Evolutionary conservation across 192 early-diverging fungal species (phyloP).

Genomic region (Backusella sp.): DNA sequence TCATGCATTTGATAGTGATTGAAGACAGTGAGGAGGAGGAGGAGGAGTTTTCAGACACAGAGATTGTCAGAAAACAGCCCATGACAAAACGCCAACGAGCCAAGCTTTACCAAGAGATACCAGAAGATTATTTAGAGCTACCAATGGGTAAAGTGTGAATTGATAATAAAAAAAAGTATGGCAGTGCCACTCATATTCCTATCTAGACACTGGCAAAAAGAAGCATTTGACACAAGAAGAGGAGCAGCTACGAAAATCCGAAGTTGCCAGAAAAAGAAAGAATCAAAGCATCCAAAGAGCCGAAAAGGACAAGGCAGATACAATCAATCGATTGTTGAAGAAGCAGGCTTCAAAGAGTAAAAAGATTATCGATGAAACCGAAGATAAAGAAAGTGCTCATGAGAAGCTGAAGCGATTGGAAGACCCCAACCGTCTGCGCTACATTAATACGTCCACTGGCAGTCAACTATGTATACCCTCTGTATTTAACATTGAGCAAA

Average conservation of each 20-base stretch:
- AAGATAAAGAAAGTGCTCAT: slow-evolving; percentile 13
- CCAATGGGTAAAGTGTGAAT: slow-evolving; percentile 50
- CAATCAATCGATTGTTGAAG: slow-evolving; percentile 78
- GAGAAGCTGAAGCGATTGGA: slow-evolving; percentile 4
- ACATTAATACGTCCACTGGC: not conserved
- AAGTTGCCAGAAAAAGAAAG: slow-evolving; percentile 73
- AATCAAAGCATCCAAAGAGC: slow-evolving; percentile 76
- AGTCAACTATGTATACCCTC: slow-evolving; percentile 16
- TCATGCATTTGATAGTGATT: not conserved
- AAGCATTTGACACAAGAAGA: slow-evolving; percentile 69
- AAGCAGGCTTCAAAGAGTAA: slow-evolving; percentile 75
- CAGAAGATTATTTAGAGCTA: slow-evolving; percentile 66
- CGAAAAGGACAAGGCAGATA: slow-evolving; percentile 75
- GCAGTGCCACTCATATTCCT: not conserved
- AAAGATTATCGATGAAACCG: slow-evolving; percentile 44
- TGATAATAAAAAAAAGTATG: not conserved
- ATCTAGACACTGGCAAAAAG: slow-evolving; percentile 60
- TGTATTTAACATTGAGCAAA: slow-evolving; percentile 13
- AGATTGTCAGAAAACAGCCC: slow-evolving; percentile 36
- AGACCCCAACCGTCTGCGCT: slow-evolving; percentile 21
- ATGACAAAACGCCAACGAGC: slow-evolving; percentile 74
- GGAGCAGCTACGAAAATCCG: slow-evolving; percentile 64
- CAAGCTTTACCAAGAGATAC: slow-evolving; percentile 53
- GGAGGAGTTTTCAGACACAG: slow-evolving; percentile 16
- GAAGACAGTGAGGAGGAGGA: slow-evolving; percentile 15